phyloP scores from a whole-genome alignment of 805 yeast species.

The Candida vartiovaarae region DNA sequence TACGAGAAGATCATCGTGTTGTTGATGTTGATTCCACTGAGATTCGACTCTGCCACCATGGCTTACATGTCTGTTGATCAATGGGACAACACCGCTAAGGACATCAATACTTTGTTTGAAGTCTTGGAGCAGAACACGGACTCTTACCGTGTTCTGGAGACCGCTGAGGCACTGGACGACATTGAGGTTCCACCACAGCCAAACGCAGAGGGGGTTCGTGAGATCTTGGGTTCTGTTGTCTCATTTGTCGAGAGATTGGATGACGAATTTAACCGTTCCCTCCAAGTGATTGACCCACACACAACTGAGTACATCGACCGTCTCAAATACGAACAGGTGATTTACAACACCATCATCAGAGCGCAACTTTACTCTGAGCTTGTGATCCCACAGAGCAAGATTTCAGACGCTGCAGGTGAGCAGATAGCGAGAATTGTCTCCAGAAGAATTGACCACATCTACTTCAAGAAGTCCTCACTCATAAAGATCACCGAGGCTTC shows the following conservation, averaged over 20 bases:
- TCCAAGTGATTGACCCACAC: slow-evolving; percentile 89
- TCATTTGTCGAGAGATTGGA: slow-evolving; percentile 89
- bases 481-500: slow-evolving; percentile 59
- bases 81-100: slow-evolving; percentile 68
- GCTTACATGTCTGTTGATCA: slow-evolving; percentile 69
- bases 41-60: slow-evolving; percentile 74
- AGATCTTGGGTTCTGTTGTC: slow-evolving; percentile 75
- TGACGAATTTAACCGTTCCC: slow-evolving; percentile 85
- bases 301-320: slow-evolving; percentile 89
- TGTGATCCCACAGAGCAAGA: slow-evolving; percentile 38
- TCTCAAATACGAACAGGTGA: slow-evolving; percentile 74
- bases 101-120: slow-evolving; percentile 54
- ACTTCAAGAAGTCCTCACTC: slow-evolving; percentile 81
- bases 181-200: slow-evolving; percentile 63
- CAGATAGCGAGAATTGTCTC: slow-evolving; percentile 67
- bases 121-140: slow-evolving; percentile 57
- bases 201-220: slow-evolving; percentile 59
- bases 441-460: slow-evolving; percentile 86
- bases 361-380: slow-evolving; percentile 81
- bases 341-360: slow-evolving; percentile 73
- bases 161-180: slow-evolving; percentile 64
- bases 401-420: slow-evolving; percentile 27
- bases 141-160: slow-evolving; percentile 66
- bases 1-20: slow-evolving; percentile 76
- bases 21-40: slow-evolving; percentile 75